Base-by-base conservation (phyloP, 805 yeast species). In the Zygosaccharomyces siamensis region DNA sequence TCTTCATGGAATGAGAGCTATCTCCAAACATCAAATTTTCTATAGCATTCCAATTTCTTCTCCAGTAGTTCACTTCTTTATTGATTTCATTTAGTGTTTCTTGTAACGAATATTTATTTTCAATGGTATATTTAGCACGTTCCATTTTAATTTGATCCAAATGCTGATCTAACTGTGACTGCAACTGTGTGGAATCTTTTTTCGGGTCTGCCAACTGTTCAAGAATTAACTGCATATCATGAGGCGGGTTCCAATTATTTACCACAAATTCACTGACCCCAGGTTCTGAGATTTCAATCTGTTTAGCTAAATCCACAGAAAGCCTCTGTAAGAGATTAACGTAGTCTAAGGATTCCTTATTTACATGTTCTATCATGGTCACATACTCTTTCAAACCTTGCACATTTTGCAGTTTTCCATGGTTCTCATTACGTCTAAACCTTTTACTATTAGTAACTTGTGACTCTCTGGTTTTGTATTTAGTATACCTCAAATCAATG, bases 1-100 rank as follows among this genome's bases (percentile, higher is more conserved):
- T 61, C 41, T 53, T 58, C 48, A 66, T 59, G 5, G 68, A 63
- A 27, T 54, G 54, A 10, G 65, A 50, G 23, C 53, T 58, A 40
- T 63, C 65, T 6, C 68, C 69, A 47, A 66, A 66, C 60, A 66
- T 53, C 39, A 60, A 45, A 46, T 49, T 57, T 41, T 66, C 70
- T 24, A 64, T 54, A 23, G 58, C 53, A 23, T 62, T 62, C 58
- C 62, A 60, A 38, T 64, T 62, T 35, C 54, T 58, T 38, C 62
- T 57, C 70, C 70, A 66, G 12, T 53, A 50, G 7, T 56, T 58
- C 2, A 63, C 63, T 37, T 64, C 68, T 43, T 56, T 57, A 14
- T 55, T 59, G 24, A 64, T 36, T 18, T 50, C 50, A 10, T 50
- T 39, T 18, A 64, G 42, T 7, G 44, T 46, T 11, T 53, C 55